phyloP scores from a whole-genome alignment of 805 yeast genomes.

The Candida nanaspora region DNA sequence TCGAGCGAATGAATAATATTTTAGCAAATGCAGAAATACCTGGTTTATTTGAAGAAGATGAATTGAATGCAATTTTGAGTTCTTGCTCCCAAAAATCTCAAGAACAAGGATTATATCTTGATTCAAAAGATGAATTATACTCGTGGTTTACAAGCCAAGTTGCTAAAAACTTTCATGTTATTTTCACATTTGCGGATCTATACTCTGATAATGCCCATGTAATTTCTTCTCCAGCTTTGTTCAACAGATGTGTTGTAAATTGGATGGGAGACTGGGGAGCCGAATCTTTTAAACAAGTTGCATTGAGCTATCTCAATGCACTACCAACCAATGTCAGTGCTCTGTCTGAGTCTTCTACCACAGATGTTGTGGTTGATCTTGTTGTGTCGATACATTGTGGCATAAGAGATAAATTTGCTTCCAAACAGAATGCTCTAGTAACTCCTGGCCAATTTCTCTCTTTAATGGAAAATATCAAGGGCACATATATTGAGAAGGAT shows the following conservation, averaged over 20 bases:
- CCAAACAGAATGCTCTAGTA: conserved; percentile 3
- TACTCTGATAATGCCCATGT: conserved; percentile 33
- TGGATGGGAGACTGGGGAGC: conserved; percentile 86
- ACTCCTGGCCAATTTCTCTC: conserved; percentile 54
- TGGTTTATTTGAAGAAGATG: conserved; percentile 78
- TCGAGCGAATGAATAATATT: conserved; percentile 90
- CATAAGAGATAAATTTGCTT: too few species aligned
- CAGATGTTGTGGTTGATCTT: conserved; percentile 23
- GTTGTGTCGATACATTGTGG: conserved; percentile 40
- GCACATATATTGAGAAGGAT: conserved; percentile 35
- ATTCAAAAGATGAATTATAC: conserved; percentile 62
- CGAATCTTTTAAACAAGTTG: conserved; percentile 42
- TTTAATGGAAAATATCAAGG: conserved; percentile 38
- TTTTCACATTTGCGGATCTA: conserved; percentile 65
- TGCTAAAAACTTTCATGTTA: conserved; percentile 69
- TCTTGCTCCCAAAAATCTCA: conserved; percentile 51
- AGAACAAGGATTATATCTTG: conserved; percentile 55
- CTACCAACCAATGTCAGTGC: neutral
- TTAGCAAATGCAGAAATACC: conserved; percentile 91
- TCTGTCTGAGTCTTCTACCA: neutral
- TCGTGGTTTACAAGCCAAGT: conserved; percentile 68
- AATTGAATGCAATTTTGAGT: conserved; percentile 42
- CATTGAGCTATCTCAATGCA: conserved; percentile 13
- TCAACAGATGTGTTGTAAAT: conserved; percentile 80
- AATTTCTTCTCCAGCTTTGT: conserved; percentile 77